Base-by-base conservation (phyloP, 2,329 filamentous ascomycete species). In the Alternaria arborescens region DNA sequence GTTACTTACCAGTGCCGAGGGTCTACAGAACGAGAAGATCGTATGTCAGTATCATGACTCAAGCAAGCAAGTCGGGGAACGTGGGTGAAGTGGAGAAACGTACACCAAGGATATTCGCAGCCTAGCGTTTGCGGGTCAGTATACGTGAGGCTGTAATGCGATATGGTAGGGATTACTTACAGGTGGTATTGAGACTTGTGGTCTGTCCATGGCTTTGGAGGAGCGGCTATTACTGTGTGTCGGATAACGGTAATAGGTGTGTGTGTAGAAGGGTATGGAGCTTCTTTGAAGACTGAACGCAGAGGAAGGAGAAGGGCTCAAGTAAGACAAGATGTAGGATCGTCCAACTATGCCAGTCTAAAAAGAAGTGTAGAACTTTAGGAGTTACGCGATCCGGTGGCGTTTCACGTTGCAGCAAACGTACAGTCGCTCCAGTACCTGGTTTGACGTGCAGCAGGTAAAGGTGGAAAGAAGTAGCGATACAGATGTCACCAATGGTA, bases 81-180 rank as follows among this genome's bases (percentile, higher is more conserved):
- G 46, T 38, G 32, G 34, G 38, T 40, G 53, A 38, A 51, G 58
- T 40, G 22, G 26, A 24, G 30, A 43, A 26, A 67, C 77, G 54
- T 72, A 80, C 77, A 51, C 78, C 78, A 44, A 80, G 74, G 34
- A 79, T 66, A 59, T 75, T 77, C 44, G 78, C 78, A 58, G 77
- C 74, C 78, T 80, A 55, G 46, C n/a, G 32, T 47, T 26, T n/a
- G 55, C 4, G 47, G 28, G 55, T 78, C 52, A 78, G 73, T 59
- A 60, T 44, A 8, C 20, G 14, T 51, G 51, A 28, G 42, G 16
- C 43, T 3, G n/a, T 36, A 43, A 43, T 22, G 10, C n/a, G 24
- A 12, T 12, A 41, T 40, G 22, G 18, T 12, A 14, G 18, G 20
- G 34, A 6, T 28, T 28, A 70, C 74, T 61, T 18, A 76, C 76